These are phyloP conservation scores for Murraya koenigii DNA, from an alignment of 345 rosid genomes.

Conservation along the genomic window DNA sequence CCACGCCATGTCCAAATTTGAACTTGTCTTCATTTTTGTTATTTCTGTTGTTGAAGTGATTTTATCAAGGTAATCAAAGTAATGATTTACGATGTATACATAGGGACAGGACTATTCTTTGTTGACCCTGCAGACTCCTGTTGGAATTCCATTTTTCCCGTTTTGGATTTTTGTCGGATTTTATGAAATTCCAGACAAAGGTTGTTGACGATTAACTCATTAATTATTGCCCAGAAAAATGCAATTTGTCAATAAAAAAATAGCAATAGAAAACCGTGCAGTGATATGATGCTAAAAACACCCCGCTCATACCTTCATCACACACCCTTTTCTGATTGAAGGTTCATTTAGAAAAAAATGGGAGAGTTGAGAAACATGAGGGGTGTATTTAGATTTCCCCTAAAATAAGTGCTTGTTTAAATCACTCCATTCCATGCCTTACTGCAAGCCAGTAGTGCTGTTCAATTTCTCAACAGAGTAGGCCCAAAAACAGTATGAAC, in stretches of 20 bases:
- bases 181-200: neutral
- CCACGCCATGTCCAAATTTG: conserved; percentile 50
- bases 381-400: too few species aligned
- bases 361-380: too few species aligned
- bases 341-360: too few species aligned
- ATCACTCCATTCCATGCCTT: too few species aligned
- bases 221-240: neutral
- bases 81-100: neutral
- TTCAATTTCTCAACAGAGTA: too few species aligned
- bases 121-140: neutral
- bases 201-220: neutral
- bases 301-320: fast-evolving
- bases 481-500: too few species aligned
- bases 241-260: neutral
- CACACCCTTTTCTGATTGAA: too few species aligned
- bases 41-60: neutral
- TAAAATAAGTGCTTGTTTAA: too few species aligned
- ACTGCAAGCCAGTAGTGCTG: too few species aligned
- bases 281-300: too few species aligned
- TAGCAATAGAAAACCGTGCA: too few species aligned
- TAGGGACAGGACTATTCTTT: neutral
- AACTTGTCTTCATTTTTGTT: neutral
- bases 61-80: neutral
- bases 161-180: neutral
- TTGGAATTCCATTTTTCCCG: conserved; percentile 9